These are phyloP conservation scores for Gossypium longicalyx DNA, from an alignment of 345 rosid species.

Conservation along the genomic window DNA sequence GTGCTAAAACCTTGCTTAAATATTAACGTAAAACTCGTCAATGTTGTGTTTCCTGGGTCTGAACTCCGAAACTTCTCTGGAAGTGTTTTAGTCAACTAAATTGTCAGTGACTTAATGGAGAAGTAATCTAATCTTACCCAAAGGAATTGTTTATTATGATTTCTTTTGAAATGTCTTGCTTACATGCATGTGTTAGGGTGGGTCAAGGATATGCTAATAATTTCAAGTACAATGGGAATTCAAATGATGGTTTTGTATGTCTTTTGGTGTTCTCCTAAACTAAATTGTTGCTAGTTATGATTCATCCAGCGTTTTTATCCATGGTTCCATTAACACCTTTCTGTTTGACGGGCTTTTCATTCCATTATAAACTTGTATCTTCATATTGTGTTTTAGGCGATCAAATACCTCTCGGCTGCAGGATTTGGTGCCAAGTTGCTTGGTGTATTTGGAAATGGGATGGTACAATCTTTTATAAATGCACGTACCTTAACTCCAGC, in stretches of 20 bases:
- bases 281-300: not conserved
- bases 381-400: slow-evolving; percentile 48
- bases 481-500: slow-evolving; percentile 74
- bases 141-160: not conserved
- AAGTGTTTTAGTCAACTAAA: slow-evolving; percentile 11
- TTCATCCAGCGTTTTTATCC: not conserved
- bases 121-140: not conserved
- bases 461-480: slow-evolving; percentile 92
- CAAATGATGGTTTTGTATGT: not conserved
- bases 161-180: not conserved
- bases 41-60: not conserved
- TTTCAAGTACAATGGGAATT: not conserved
- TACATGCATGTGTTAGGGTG: not conserved
- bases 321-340: not conserved
- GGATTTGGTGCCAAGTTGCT: slow-evolving; percentile 98
- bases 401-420: slow-evolving; percentile 92
- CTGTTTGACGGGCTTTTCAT: not conserved
- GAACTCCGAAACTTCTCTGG: not conserved
- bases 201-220: not conserved
- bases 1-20: not conserved
- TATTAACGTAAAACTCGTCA: not conserved
- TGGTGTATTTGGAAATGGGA: slow-evolving; percentile 90
- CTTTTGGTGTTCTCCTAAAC: not conserved
- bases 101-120: not conserved
- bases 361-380: slow-evolving; percentile 17